phyloP scores from a whole-genome alignment of 2,329 filamentous ascomycete genomes.

The Lachnellula subtilissima region DNA sequence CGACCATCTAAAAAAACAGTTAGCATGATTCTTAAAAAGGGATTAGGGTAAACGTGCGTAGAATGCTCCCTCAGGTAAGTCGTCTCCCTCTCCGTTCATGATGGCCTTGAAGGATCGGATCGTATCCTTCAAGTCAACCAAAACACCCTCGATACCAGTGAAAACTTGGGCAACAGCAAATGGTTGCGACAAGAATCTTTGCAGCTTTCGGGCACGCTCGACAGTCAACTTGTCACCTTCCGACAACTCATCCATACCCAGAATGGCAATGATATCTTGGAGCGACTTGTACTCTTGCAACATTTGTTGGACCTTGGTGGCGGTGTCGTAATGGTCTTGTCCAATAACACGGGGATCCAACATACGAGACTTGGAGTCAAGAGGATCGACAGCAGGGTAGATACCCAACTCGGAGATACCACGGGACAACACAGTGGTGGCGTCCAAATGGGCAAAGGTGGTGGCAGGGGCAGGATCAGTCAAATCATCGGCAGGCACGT shows the following conservation, averaged over 20 bases:
- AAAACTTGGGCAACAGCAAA: conserved; percentile 86
- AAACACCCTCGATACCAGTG: conserved; percentile 79
- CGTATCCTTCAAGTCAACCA: conserved; percentile 98
- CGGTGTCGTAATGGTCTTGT: conserved; percentile 94
- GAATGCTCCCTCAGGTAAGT: conserved; percentile 78
- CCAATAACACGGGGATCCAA: conserved; percentile 98
- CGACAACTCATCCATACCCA: conserved; percentile 97
- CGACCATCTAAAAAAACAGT: conserved; percentile 55
- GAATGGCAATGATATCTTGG: conserved; percentile 99
- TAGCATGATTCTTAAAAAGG: conserved; percentile 23
- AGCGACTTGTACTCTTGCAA: conserved; percentile 99
- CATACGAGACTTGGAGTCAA: conserved; percentile 99
- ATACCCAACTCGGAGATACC: conserved; percentile 99
- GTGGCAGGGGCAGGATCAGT: conserved; percentile 99
- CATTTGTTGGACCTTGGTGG: conserved; percentile 96
- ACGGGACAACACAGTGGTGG: conserved; percentile 99
- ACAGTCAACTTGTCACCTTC: conserved; percentile 99
- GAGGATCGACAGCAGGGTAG: conserved; percentile 99
- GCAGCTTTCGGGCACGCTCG: conserved; percentile 99
- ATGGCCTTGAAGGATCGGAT: conserved; percentile 94
- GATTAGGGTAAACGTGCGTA: conserved; percentile 3
- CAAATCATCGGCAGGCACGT: conserved; percentile 99
- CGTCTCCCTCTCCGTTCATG: conserved; percentile 80
- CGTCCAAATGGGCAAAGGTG: conserved; percentile 99
- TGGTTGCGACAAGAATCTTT: conserved; percentile 99